Evolutionary conservation across 2,329 filamentous ascomycete genomes (phyloP).

Genomic region (Ophiostoma angusticollis): DNA sequence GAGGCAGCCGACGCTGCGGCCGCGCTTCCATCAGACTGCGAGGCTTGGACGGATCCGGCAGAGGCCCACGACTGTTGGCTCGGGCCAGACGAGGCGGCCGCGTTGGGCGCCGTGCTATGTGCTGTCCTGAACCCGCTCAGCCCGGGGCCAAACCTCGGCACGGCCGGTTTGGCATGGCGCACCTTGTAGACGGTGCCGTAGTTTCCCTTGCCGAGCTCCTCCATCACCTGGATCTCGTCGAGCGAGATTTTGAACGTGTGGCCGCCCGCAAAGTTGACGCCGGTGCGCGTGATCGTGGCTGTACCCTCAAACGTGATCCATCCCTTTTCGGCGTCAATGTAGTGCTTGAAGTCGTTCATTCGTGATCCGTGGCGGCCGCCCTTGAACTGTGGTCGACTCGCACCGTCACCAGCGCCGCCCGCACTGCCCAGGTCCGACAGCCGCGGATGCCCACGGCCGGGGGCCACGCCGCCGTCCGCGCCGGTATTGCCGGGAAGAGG

Average conservation of each 20-base stretch:
- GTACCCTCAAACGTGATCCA: constrained; percentile 89
- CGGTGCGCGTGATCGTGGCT: constrained; percentile 74
- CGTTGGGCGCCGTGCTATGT: not conserved
- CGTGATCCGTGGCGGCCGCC: constrained; percentile 32
- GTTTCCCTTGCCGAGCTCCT: constrained; percentile 93
- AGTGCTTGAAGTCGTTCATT: constrained; percentile 55
- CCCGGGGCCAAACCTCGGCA: constrained; percentile 46
- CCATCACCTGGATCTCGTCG: constrained; percentile 85
- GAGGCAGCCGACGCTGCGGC: constrained; percentile 1
- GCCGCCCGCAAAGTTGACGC: constrained; percentile 85
- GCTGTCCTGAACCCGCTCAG: constrained; percentile 34
- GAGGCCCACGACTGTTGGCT: too few relatives aligned
- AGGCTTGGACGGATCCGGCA: constrained; percentile 15
- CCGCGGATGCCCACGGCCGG: constrained; percentile 26
- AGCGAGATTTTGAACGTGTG: constrained; percentile 87
- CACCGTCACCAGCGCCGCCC: constrained; percentile 7
- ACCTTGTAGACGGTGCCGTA: constrained; percentile 98
- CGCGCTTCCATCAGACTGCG: constrained; percentile 21
- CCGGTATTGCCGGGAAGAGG: constrained; percentile 26
- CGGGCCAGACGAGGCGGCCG: not conserved
- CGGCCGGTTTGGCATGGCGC: constrained; percentile 57
- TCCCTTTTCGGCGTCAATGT: constrained; percentile 82
- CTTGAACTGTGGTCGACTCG: constrained; percentile 20
- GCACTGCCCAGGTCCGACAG: constrained; percentile 28
- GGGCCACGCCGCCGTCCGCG: constrained; percentile 23